phyloP scores from a whole-genome alignment of 306 rosid species.

The Rosa persica region DNA sequence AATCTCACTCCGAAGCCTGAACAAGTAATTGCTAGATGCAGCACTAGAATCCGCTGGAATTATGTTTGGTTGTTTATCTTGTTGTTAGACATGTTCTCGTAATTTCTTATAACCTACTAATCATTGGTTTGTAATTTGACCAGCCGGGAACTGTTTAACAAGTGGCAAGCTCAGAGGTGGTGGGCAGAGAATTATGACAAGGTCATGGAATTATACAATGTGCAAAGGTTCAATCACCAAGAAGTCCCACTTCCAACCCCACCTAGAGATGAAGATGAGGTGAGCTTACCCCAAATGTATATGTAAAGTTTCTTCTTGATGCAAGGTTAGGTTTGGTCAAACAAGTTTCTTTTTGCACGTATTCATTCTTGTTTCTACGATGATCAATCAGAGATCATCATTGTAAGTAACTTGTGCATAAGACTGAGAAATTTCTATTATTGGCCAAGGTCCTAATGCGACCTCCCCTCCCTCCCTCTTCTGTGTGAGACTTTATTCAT shows the following conservation, averaged over 20 bases:
- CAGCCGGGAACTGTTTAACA: conserved; percentile 87
- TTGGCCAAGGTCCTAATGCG: too few relatives aligned
- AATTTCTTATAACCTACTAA: conserved; percentile 23
- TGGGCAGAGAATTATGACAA: conserved; percentile 94
- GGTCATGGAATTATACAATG: conserved; percentile 93
- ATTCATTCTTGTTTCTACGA: conserved; percentile 1
- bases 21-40: not conserved
- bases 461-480: not conserved
- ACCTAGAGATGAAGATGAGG: conserved; percentile 88
- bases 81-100: not conserved
- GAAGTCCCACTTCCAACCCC: conserved; percentile 90
- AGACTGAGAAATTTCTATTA: not conserved
- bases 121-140: conserved; percentile 25
- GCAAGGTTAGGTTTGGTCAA: conserved; percentile 6
- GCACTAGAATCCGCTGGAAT: not conserved
- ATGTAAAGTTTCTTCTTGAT: conserved; percentile 1
- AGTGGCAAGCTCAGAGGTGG: conserved; percentile 98
- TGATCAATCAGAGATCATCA: not conserved
- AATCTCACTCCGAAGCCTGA: not conserved
- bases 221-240: conserved; percentile 83
- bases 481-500: not conserved
- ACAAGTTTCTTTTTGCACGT: conserved; percentile 6
- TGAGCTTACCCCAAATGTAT: conserved; percentile 31
- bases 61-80: not conserved
- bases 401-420: not conserved